Evolutionary conservation across 441 rosid species (phyloP), one percentile per base, ranked within the genome.

Genomic region (Jatropha multifida): DNA sequence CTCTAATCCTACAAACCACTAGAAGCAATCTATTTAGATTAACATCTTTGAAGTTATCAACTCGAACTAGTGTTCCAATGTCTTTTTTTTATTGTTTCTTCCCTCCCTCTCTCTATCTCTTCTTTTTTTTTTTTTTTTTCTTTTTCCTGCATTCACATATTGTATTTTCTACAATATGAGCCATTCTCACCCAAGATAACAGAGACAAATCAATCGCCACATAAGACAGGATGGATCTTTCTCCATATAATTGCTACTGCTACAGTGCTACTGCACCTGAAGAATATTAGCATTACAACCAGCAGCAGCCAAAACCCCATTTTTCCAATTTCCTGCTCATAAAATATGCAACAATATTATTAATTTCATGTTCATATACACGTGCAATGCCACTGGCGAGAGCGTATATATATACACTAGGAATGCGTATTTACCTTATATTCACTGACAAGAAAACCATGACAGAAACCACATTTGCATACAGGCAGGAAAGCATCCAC

Each of bases 371-470:
- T 55, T 64, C 75, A 27, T 48, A 23, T 14, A 56, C 41, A 48
- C 10, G 17, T 61, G 9, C 40, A 40, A 32, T 32, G 32, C 32
- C 75, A 27, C 23, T 23, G 23, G 23, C 23, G 23, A 23, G 23
- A 23, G 23, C 23, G 23, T 48, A 23, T 14, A 56, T 26, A 48
- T 5, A 26, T 51, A 15, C 40, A 5, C 48, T 4, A 46, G 55
- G 27, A 56, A 67, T 17, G 11, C 26, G 18, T 40, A 23, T 48
- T 65, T 44, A 76, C 82, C 83, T 76, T 64, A 5, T 54, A 23
- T 63, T 56, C 55, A 41, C 40, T 20, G 38, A 42, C 40, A 44
- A 37, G 63, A 74, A 26, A 65, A 38, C 27, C 68, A 40, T 23
- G 42, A 49, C 11, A 68, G 56, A 37, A 52, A 38, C 41, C 58